These are phyloP conservation scores for Collybia sp. DNA, from an alignment of 768 basidiomycete genomes.

Conservation along the genomic window DNA sequence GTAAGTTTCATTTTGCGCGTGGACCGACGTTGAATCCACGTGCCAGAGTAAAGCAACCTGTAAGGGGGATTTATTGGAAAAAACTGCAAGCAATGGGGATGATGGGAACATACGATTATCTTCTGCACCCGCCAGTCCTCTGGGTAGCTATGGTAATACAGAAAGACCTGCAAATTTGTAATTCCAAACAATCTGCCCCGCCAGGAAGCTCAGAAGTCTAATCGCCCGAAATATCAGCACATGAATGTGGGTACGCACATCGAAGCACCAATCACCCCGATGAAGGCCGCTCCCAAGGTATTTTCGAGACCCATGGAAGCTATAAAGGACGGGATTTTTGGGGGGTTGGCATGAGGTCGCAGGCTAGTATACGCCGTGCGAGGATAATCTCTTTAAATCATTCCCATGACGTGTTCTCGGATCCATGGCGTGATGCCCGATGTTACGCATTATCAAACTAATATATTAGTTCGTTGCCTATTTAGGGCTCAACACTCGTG, in stretches of 20 bases:
- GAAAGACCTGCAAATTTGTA: conserved; percentile 15
- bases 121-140: conserved; percentile 12
- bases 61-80: conserved; percentile 7
- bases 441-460: no score
- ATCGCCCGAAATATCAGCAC: neutral
- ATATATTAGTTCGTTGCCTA: no score
- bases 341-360: no score
- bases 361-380: no score
- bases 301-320: conserved; percentile 12
- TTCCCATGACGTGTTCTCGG: no score
- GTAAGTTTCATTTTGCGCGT: neutral
- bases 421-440: no score
- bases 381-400: no score
- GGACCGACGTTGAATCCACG: neutral
- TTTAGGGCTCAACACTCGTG: no score
- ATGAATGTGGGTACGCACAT: conserved; percentile 15
- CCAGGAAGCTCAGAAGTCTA: neutral
- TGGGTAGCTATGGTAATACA: conserved; percentile 13
- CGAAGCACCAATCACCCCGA: conserved; percentile 20
- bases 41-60: conserved; percentile 17
- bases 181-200: conserved; percentile 15
- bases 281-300: conserved; percentile 23
- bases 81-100: conserved; percentile 8
- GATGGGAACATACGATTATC: conserved; percentile 4
- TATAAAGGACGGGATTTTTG: no score